Evolutionary conservation across 177 flowering plant species (phyloP).

Genomic region (Vitis hybrid): DNA sequence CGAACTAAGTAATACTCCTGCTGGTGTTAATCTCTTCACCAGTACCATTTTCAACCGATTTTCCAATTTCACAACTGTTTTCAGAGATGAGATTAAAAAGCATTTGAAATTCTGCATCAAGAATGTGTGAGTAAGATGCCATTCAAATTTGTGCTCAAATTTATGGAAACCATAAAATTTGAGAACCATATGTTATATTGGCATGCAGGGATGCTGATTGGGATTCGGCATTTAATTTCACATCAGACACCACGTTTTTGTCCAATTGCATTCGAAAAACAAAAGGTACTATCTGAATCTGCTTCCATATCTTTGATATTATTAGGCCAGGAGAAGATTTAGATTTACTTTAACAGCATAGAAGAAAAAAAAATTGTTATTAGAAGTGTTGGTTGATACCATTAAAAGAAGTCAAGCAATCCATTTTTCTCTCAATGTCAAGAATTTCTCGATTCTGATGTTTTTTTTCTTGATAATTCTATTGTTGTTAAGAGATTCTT

Average conservation of each 20-base stretch:
- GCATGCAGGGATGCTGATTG: conserved; percentile 53
- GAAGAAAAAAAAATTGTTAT: too few species aligned
- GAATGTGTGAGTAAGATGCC: conserved; percentile 51
- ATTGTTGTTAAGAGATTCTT: too few species aligned
- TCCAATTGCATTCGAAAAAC: conserved; percentile 49
- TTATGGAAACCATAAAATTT: neutral
- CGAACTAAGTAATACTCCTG: conserved; percentile 33
- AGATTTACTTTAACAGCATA: too few species aligned
- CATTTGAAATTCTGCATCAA: conserved; percentile 62
- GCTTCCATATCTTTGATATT: neutral
- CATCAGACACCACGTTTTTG: conserved; percentile 48
- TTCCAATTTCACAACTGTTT: conserved; percentile 50
- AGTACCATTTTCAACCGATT: conserved; percentile 38
- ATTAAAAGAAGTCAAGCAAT: too few species aligned
- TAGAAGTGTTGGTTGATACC: too few species aligned
- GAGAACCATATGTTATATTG: neutral
- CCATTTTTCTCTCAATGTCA: too few species aligned
- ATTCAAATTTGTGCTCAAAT: neutral
- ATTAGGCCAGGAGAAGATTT: neutral
- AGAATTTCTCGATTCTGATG: too few species aligned
- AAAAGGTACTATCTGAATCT: conserved; percentile 37
- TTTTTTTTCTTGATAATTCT: too few species aligned
- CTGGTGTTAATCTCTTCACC: conserved; percentile 38
- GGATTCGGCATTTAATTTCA: conserved; percentile 78
- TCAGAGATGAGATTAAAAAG: conserved; percentile 40